Conservation (phyloP, 129 eudicot genomes). For the Logfia minima region DNA sequence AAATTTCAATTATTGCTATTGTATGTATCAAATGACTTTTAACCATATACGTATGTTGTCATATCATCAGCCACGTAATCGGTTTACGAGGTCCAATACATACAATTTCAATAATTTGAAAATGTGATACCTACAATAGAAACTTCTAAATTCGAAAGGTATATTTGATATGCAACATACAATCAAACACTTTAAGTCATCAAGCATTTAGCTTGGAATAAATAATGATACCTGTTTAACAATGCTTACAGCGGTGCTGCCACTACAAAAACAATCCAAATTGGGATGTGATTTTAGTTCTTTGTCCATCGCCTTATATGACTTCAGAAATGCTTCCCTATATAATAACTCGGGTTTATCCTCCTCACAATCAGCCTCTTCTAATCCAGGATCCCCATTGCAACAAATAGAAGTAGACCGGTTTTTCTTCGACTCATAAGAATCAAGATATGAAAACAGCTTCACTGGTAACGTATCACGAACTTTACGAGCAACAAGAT, state of each 20-base stretch:
- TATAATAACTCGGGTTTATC: slow-evolving; percentile 58
- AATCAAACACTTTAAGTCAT: not conserved
- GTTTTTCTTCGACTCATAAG: slow-evolving; percentile 55
- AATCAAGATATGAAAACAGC: slow-evolving; percentile 63
- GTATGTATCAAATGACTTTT: no score
- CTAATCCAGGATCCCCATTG: slow-evolving; percentile 50
- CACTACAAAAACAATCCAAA: slow-evolving; percentile 95
- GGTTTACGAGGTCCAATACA: no score
- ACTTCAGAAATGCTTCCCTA: slow-evolving; percentile 88
- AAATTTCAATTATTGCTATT: no score
- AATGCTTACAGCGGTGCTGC: slow-evolving; percentile 89
- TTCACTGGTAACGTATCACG: slow-evolving; percentile 84
- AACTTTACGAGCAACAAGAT: slow-evolving; percentile 94
- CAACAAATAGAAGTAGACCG: slow-evolving; percentile 57
- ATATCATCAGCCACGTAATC: no score
- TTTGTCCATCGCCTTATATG: slow-evolving; percentile 92
- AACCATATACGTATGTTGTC: no score
- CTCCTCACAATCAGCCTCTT: slow-evolving; percentile 61
- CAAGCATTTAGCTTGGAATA: not conserved
- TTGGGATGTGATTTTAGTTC: slow-evolving; percentile 85
- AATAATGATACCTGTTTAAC: slow-evolving; percentile 69
- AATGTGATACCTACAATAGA: not conserved
- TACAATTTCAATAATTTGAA: no score
- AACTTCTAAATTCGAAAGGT: not conserved
- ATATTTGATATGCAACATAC: slow-evolving; percentile 1